A percentile compares a stretch with the other conserved stretches of the same genome.
Evolutionary conservation across 108 stramenopile genomes (phyloP).

Genomic region (Cyclotella baltica): DNA sequence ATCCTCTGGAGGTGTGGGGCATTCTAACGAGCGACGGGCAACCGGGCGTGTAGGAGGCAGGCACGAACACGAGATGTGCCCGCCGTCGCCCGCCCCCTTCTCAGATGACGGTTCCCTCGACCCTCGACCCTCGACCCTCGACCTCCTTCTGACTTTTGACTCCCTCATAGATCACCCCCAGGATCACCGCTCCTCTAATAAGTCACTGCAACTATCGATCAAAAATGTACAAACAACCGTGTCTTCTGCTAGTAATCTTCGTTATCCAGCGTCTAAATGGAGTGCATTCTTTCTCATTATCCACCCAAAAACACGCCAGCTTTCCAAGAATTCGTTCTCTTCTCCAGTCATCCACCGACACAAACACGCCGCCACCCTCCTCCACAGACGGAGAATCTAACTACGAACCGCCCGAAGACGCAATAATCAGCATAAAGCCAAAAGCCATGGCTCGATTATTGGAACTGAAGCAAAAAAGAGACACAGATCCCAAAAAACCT

Average conservation of each 20-base stretch:
- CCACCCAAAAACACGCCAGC: not conserved
- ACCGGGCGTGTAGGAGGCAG: no score
- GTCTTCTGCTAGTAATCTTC: not conserved
- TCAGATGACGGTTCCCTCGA: no score
- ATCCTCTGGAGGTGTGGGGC: no score
- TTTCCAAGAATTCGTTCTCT: not conserved
- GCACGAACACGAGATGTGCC: no score
- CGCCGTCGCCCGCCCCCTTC: no score
- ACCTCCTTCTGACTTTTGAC: no score
- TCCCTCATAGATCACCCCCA: no score
- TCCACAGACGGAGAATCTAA: constrained; percentile 26
- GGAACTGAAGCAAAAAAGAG: constrained; percentile 76
- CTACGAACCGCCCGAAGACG: constrained; percentile 75
- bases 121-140: no score
- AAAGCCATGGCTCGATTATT: constrained; percentile 84
- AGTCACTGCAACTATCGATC: no score
- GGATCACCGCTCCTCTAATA: no score
- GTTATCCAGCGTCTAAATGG: not conserved
- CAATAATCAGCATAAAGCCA: constrained; percentile 77
- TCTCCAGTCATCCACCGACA: constrained; percentile 20
- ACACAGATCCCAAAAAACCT: constrained; percentile 36
- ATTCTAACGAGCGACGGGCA: no score
- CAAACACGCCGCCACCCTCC: constrained; percentile 14
- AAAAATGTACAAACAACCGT: not conserved
- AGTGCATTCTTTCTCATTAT: not conserved